Conservation (phyloP, 2,329 filamentous ascomycete species). For the Incumbomyces lentus region DNA sequence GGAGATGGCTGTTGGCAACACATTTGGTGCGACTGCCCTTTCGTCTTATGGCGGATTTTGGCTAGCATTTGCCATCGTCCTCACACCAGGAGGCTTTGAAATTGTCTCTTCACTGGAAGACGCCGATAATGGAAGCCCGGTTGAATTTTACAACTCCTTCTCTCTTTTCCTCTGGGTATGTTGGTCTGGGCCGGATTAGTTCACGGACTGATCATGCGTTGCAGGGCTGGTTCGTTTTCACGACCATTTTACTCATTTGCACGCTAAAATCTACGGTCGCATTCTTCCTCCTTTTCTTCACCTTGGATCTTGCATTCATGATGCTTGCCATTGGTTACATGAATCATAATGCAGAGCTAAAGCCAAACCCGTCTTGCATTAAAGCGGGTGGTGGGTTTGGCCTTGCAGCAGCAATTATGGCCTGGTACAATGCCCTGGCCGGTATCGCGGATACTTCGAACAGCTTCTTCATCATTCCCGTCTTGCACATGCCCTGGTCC, state of each 20-base stretch:
- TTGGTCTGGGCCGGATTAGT: not conserved
- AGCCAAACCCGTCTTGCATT: conserved; percentile 41
- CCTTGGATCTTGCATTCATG: conserved; percentile 65
- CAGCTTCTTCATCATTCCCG: conserved; percentile 88
- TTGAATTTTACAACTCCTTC: conserved; percentile 49
- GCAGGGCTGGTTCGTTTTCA: conserved; percentile 75
- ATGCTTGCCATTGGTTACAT: conserved; percentile 58
- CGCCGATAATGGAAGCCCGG: conserved; percentile 16
- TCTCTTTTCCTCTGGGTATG: conserved; percentile 61
- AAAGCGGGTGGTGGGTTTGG: conserved; percentile 71
- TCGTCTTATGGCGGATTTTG: conserved; percentile 80
- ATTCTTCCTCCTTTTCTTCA: conserved; percentile 69
- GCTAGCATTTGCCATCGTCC: conserved; percentile 62
- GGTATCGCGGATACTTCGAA: conserved; percentile 61
- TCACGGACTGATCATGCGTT: no score
- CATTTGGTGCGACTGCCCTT: conserved; percentile 70
- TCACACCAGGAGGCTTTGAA: conserved; percentile 57
- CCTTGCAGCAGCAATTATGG: conserved; percentile 67
- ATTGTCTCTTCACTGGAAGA: conserved; percentile 41
- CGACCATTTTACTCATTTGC: conserved; percentile 60
- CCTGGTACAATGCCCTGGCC: conserved; percentile 79
- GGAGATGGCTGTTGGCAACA: conserved; percentile 83
- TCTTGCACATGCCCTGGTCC: conserved; percentile 92
- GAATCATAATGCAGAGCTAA: conserved; percentile 20
- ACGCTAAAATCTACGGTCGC: conserved; percentile 68